A percentile compares a stretch with the other conserved stretches of the same genome.
phyloP scores from a whole-genome alignment of 257 asterid genomes.

The Nicotiana otophora region DNA sequence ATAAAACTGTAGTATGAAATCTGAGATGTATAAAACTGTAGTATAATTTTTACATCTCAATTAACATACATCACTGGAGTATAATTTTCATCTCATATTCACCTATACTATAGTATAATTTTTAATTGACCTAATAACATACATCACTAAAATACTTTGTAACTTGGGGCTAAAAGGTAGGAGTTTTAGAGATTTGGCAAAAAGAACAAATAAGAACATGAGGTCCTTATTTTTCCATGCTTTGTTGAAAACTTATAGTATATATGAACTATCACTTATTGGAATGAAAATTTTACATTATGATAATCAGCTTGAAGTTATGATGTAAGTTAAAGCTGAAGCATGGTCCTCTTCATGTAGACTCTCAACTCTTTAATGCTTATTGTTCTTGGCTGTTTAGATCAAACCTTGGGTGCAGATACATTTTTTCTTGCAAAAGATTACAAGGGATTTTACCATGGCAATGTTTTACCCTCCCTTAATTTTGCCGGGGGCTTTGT shows the following conservation, averaged over 20 bases:
- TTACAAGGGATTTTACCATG: background rate
- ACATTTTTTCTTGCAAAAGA: background rate
- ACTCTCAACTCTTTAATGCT: background rate
- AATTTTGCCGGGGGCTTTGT: background rate
- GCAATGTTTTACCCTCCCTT: background rate
- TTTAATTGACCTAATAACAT: background rate
- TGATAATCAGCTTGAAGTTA: background rate
- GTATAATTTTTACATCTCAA: background rate
- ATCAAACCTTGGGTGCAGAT: background rate
- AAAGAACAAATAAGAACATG: background rate
- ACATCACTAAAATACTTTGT: background rate
- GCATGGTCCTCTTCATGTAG: background rate
- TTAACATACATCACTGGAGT: too few relatives aligned
- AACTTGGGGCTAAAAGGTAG: background rate
- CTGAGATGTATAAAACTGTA: too few relatives aligned
- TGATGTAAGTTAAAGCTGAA: background rate
- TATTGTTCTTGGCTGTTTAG: background rate
- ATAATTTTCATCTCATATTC: too few relatives aligned
- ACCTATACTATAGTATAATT: too few relatives aligned
- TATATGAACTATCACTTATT: background rate
- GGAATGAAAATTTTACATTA: background rate
- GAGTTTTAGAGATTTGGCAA: background rate
- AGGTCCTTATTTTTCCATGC: background rate
- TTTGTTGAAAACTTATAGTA: slow-evolving; percentile 6
- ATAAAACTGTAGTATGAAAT: too few relatives aligned